Evolutionary conservation across 805 yeast species (phyloP).

Genomic region (Grigorovia humatica): DNA sequence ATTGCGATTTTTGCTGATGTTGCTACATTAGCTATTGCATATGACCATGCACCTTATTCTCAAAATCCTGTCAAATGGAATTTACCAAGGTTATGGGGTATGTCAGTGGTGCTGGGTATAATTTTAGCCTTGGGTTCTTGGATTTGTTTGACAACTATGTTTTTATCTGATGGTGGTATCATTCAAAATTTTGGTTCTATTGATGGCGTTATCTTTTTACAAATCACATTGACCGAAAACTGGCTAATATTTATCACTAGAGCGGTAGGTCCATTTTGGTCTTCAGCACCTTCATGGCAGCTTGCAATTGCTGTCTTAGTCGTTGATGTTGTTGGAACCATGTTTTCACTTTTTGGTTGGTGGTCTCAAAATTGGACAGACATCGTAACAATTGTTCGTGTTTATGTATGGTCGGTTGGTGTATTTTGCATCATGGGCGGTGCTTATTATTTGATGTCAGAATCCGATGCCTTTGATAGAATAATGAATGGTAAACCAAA

Average conservation of each 20-base stretch:
- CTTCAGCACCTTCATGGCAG: conserved; percentile 94
- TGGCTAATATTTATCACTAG: conserved; percentile 96
- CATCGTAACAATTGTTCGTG: conserved; percentile 86
- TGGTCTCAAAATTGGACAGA: conserved; percentile 97
- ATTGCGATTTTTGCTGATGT: conserved; percentile 96
- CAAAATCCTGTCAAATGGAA: conserved; percentile 93
- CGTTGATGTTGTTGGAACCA: conserved; percentile 86
- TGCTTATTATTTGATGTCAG: conserved; percentile 88
- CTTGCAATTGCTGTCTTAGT: conserved; percentile 84
- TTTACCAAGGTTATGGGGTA: conserved; percentile 94
- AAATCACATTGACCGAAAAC: conserved; percentile 90
- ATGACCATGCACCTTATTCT: conserved; percentile 94
- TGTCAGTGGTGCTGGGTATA: conserved; percentile 79
- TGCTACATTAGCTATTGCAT: conserved; percentile 94
- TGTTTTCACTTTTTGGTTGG: conserved; percentile 93
- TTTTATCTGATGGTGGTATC: conserved; percentile 83
- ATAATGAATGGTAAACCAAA: conserved; percentile 76
- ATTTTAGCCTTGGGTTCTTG: conserved; percentile 87
- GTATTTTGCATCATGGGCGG: conserved; percentile 94
- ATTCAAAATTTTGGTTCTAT: conserved; percentile 91
- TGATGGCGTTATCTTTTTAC: conserved; percentile 89
- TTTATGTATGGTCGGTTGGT: conserved; percentile 94
- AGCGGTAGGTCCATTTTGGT: conserved; percentile 98
- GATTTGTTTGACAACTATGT: conserved; percentile 92
- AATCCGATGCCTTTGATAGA: conserved; percentile 68